A percentile compares a stretch with the other conserved stretches of the same genome.
phyloP scores from a whole-genome alignment of 225 moss, liverwort and hornwort genomes.

The Thuidium tamariscinum region DNA sequence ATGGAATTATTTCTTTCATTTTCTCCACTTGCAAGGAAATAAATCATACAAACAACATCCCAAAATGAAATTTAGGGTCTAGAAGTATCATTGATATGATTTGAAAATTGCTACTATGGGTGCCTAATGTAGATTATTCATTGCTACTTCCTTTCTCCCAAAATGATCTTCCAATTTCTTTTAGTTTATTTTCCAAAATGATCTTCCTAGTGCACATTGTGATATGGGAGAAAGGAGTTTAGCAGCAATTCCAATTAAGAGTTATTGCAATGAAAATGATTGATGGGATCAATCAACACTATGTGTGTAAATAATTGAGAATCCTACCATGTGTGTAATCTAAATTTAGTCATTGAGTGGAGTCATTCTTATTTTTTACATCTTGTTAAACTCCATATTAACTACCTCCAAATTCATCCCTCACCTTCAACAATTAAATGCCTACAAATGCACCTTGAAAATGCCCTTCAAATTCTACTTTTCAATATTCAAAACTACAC shows the following conservation, averaged over 20 bases:
- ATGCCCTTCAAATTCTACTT: fast-evolving
- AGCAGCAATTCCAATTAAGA: fast-evolving
- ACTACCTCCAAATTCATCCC: neutral
- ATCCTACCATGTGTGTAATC: fast-evolving
- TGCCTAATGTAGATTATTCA: neutral
- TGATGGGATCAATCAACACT: neutral
- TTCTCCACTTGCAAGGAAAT: neutral
- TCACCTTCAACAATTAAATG: neutral
- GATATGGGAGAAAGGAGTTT: no score
- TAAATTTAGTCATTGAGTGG: neutral
- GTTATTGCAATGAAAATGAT: no score
- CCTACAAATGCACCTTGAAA: fast-evolving
- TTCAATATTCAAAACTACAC: fast-evolving
- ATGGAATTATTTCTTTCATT: neutral
- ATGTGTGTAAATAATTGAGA: fast-evolving
- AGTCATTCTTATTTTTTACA: neutral
- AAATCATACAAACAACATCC: neutral
- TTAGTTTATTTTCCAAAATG: neutral
- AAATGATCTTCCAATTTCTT: fast-evolving
- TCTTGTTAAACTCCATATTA: neutral
- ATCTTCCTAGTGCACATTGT: neutral
- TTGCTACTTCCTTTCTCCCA: fast-evolving
- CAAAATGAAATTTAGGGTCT: neutral
- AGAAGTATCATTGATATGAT: neutral
- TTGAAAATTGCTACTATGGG: neutral